A percentile compares a stretch with the other conserved stretches of the same genome.
These are phyloP conservation scores for Mycena leptocephala DNA, from an alignment of 768 basidiomycete genomes.

Conservation along the genomic window DNA sequence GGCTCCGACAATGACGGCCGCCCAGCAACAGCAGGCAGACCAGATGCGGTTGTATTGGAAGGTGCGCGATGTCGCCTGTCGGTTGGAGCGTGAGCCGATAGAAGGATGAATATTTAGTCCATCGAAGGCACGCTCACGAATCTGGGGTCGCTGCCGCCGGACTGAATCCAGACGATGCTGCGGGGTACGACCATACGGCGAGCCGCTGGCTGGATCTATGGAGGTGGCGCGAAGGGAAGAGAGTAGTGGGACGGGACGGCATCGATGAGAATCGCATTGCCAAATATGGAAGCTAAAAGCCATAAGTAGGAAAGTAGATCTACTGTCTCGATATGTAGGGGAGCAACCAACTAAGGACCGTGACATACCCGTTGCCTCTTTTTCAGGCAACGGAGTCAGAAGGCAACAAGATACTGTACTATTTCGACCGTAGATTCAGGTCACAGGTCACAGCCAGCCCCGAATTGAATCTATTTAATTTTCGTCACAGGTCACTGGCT, in stretches of 20 bases:
- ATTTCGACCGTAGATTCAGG: no score
- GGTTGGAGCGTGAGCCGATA: constrained; percentile 10
- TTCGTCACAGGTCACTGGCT: no score
- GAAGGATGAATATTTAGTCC: constrained; percentile 76
- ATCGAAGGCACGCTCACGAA: constrained; percentile 95
- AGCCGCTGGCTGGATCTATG: constrained; percentile 87
- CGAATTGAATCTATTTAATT: no score
- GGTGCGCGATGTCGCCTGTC: constrained; percentile 56
- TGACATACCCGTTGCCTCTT: no score
- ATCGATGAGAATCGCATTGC: no score
- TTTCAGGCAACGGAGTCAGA: no score
- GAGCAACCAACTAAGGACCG: no score
- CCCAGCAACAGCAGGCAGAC: constrained; percentile 85
- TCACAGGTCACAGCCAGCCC: no score
- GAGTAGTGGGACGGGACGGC: constrained; percentile 77
- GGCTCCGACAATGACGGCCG: constrained; percentile 64
- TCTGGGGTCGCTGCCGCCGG: constrained; percentile 80
- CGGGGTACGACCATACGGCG: constrained; percentile 86
- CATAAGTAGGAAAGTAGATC: no score
- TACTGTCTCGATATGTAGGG: no score
- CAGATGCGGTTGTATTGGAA: constrained; percentile 94
- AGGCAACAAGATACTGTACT: no score
- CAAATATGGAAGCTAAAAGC: constrained; percentile 79
- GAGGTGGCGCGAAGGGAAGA: constrained; percentile 87
- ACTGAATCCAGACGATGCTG: constrained; percentile 93